phyloP scores from a whole-genome alignment of 2,329 filamentous ascomycete species.

The Thielaviopsis populi region DNA sequence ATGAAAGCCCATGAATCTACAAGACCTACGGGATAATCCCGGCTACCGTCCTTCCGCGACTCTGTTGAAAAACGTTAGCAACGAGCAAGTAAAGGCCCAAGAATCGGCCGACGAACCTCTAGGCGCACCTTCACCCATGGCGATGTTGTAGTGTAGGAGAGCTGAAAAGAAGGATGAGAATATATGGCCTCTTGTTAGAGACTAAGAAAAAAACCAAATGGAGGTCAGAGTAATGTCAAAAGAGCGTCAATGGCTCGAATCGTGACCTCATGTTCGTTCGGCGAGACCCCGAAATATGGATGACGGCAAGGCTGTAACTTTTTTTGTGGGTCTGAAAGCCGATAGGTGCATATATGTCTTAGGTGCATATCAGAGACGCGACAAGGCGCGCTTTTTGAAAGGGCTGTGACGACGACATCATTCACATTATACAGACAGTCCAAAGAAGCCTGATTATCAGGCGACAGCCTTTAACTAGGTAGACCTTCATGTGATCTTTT shows the following conservation, averaged over 20 bases:
- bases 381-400: slow-evolving; percentile 3
- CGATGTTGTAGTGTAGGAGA: slow-evolving; percentile 20
- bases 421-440: background rate
- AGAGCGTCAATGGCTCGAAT: background rate
- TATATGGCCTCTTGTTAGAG: background rate
- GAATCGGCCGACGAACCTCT: slow-evolving; percentile 14
- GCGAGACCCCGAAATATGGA: background rate
- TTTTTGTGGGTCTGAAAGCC: slow-evolving; percentile 13
- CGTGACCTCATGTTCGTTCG: background rate
- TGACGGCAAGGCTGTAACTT: slow-evolving; percentile 16
- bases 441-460: slow-evolving; percentile 1
- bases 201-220: background rate
- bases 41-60: slow-evolving; percentile 32
- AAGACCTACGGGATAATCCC: slow-evolving; percentile 39
- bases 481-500: slow-evolving; percentile 4
- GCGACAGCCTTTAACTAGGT: background rate
- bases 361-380: slow-evolving; percentile 11
- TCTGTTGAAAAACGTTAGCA: slow-evolving; percentile 23
- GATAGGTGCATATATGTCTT: slow-evolving; percentile 7
- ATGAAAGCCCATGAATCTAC: background rate
- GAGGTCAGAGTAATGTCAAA: background rate
- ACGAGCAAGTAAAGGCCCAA: background rate
- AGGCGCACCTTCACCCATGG: slow-evolving; percentile 53
- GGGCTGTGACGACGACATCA: background rate
- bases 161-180: background rate